Percentiles rank a stretch among this genome's conserved stretches.
Evolutionary conservation across 257 asterid genomes (phyloP).

Genomic region (Solanum lignicaule): DNA sequence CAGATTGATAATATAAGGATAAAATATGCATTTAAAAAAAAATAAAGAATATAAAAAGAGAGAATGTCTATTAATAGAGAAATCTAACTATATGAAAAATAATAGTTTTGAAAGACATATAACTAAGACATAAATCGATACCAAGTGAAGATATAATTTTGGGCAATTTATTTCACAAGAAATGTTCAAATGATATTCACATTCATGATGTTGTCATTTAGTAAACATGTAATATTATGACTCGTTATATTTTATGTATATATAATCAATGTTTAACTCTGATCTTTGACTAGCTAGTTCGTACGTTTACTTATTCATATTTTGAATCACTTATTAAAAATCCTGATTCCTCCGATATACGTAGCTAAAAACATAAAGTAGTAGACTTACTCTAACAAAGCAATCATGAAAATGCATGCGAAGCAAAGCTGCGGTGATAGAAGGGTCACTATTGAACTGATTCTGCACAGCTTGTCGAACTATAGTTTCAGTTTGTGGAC

Average conservation of each 20-base stretch:
- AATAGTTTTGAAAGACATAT: neutral
- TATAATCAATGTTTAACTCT: too few species aligned
- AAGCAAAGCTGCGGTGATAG: constrained; percentile 67
- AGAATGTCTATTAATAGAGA: too few species aligned
- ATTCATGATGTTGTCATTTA: too few species aligned
- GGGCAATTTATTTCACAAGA: neutral
- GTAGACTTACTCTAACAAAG: constrained; percentile 47
- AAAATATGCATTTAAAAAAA: neutral
- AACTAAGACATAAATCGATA: neutral
- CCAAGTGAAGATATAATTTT: neutral
- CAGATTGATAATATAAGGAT: neutral
- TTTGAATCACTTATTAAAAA: neutral
- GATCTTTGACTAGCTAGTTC: neutral
- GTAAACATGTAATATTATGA: too few species aligned
- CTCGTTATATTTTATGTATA: neutral
- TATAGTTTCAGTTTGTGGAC: constrained; percentile 46
- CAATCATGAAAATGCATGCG: constrained; percentile 88
- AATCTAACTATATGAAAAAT: too few species aligned
- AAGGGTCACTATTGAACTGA: constrained; percentile 35
- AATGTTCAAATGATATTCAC: neutral
- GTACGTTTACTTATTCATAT: too few species aligned
- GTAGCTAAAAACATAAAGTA: neutral
- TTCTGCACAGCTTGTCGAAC: constrained; percentile 37
- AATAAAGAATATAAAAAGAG: too few species aligned
- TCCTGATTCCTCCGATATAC: neutral